Percentiles rank a stretch among this genome's conserved stretches.
phyloP scores from a whole-genome alignment of 805 yeast genomes.

The Kockiozyma suomiensis region DNA sequence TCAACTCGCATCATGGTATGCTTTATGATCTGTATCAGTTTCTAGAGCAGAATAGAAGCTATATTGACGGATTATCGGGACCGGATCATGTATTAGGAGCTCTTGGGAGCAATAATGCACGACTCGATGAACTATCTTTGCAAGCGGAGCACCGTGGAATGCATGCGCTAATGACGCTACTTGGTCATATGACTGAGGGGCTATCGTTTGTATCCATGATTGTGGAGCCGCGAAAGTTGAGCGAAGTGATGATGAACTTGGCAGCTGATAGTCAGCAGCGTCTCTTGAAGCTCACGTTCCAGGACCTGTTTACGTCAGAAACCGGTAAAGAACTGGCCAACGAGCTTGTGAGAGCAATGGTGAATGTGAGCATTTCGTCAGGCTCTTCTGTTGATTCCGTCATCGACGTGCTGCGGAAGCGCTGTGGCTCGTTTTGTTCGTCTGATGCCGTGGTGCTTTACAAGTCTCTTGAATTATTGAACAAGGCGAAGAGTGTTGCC shows the following conservation, averaged over 20 bases:
- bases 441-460: conserved; percentile 90
- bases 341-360: conserved; percentile 84
- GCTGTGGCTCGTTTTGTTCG: conserved; percentile 94
- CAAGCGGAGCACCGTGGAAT: conserved; percentile 93
- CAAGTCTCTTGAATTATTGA: conserved; percentile 89
- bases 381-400: conserved; percentile 94
- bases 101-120: conserved; percentile 37
- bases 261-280: conserved; percentile 68
- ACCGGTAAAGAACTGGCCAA: conserved; percentile 68
- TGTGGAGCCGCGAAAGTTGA: conserved; percentile 50
- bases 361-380: conserved; percentile 81
- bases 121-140: conserved; percentile 42
- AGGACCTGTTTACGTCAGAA: conserved; percentile 74
- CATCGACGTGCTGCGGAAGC: conserved; percentile 83
- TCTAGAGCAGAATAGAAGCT: conserved; percentile 50
- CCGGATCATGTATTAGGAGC: conserved; percentile 34
- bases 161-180: conserved; percentile 70
- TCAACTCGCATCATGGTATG: conserved; percentile 40
- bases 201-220: conserved; percentile 81
- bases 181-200: conserved; percentile 83
- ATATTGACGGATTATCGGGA: conserved; percentile 48
- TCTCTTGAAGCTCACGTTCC: conserved; percentile 66
- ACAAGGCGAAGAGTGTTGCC: conserved; percentile 79
- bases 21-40: conserved; percentile 43
- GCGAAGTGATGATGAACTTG: conserved; percentile 65